A percentile compares a stretch with the other conserved stretches of the same genome.
Evolutionary conservation across 73 alveolate genomes (phyloP).

Genomic region (Paramecium pentaurelia): DNA sequence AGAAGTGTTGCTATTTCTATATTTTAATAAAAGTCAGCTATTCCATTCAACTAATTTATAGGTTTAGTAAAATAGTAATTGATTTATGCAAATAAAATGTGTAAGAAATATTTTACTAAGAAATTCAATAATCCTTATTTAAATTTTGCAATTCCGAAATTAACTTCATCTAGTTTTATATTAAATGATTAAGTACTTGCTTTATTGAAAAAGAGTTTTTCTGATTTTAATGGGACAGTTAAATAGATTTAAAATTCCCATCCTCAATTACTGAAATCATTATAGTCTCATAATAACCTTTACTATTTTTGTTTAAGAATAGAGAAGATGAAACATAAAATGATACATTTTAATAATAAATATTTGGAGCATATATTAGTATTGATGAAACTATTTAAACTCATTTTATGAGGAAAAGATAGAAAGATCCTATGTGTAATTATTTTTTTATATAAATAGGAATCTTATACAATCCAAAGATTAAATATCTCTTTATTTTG

Average conservation of each 20-base stretch:
- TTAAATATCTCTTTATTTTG: background rate
- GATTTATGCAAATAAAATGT: slow-evolving; percentile 41
- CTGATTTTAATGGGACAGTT: background rate
- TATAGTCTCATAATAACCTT: background rate
- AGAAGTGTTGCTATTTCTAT: background rate
- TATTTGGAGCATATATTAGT: background rate
- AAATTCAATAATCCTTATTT: background rate
- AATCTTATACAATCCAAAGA: background rate
- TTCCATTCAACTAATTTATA: slow-evolving; percentile 8
- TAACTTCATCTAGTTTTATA: background rate
- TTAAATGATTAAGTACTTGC: slow-evolving; percentile 12
- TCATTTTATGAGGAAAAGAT: background rate
- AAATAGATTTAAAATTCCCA: background rate
- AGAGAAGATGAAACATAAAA: slow-evolving; percentile 14
- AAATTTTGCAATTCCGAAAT: background rate
- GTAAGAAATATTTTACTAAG: background rate
- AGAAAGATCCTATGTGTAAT: background rate
- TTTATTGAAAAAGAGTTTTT: background rate
- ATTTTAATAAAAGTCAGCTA: background rate
- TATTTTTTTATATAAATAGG: background rate
- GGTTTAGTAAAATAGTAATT: background rate
- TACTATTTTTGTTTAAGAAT: background rate
- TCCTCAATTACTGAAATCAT: background rate
- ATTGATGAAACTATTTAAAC: background rate
- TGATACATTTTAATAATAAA: background rate